Evolutionary conservation across 2,329 filamentous ascomycete species (phyloP), one percentile per base, ranked within the genome.

Genomic region (Zasmidium citrigriseum): DNA sequence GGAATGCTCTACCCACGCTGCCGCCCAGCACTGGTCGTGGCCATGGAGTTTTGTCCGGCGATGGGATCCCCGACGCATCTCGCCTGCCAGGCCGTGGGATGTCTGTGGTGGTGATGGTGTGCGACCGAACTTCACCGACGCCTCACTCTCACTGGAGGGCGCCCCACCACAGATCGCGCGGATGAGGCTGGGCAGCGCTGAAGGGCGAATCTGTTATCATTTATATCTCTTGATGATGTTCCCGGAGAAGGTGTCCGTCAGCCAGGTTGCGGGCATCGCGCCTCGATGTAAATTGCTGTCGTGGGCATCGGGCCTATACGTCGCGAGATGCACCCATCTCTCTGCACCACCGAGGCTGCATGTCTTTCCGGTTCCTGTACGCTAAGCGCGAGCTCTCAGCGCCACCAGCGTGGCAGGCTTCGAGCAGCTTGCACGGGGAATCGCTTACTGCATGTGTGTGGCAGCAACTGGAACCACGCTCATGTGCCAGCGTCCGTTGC

Each of bases 331-430:
- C 45, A 5, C n/a, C 20, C 10, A 47, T 47, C 45, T 10, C 34
- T 41, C 16, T 16, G 14, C 48, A 51, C 27, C 48, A 51, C 48
- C 27, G 24, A 22, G 38, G 46, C 52, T 58, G 51, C 41, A 23
- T 56, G 55, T 59, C 57, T 64, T 57, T 55, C 56, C 55, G 54
- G 54, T 59, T 55, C 58, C 61, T 61, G 55, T 51, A 48, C 45
- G 49, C 52, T 49, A 38, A 22, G 12, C 29, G 23, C 55, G 51
- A 52, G 57, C 51, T 50, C 58, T 58, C 55, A 58, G 55, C 50
- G 46, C 49, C 49, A 12, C 49, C 46, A 56, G 48, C 55, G 53
- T 63, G 55, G 55, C 58, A 51, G 55, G 53, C 60, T 21, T 23
- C 38, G n/a, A 27, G 29, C 16, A 45, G 4, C 21, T 53, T 11